These are phyloP conservation scores for Phytophthora foliorum DNA, from an alignment of 352 stramenopile genomes.

Conservation along the genomic window DNA sequence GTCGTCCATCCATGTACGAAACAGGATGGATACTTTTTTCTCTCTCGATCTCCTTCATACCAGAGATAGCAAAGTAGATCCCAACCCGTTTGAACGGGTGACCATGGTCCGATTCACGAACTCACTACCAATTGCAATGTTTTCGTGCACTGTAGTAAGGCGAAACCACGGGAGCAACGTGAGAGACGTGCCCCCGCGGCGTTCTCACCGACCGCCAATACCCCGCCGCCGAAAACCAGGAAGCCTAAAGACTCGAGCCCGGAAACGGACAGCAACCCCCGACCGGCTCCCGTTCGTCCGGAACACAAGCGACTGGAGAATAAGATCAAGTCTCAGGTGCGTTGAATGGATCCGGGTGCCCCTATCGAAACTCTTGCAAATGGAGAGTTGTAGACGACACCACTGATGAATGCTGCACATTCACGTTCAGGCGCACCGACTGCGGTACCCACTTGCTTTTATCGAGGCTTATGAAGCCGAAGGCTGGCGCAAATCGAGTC, in stretches of 20 bases:
- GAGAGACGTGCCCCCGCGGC: constrained; percentile 36
- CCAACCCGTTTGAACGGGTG: background rate
- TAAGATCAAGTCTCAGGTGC: constrained; percentile 53
- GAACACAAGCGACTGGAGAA: constrained; percentile 44
- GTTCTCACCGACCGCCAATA: constrained; percentile 37
- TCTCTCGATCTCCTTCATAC: background rate
- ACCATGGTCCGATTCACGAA: background rate
- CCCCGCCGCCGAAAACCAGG: constrained; percentile 27
- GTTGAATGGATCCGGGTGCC: constrained; percentile 1
- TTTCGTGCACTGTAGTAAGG: constrained; percentile 26
- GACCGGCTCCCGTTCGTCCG: constrained; percentile 27
- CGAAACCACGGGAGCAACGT: constrained; percentile 39
- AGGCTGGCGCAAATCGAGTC: constrained; percentile 80
- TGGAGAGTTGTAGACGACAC: background rate
- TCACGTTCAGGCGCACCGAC: constrained; percentile 50
- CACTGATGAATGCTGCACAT: constrained; percentile 7
- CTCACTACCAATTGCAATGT: constrained; percentile 6
- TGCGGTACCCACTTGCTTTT: constrained; percentile 78
- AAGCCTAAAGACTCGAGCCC: constrained; percentile 35
- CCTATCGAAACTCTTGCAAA: background rate
- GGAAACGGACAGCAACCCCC: constrained; percentile 11
- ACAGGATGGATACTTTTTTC: constrained; percentile 22
- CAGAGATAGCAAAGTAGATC: no score
- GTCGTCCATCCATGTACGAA: constrained; percentile 47
- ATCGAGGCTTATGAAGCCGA: constrained; percentile 87